Evolutionary conservation across 148 eudicot genomes (phyloP).

Genomic region (Arbutus unedo): DNA sequence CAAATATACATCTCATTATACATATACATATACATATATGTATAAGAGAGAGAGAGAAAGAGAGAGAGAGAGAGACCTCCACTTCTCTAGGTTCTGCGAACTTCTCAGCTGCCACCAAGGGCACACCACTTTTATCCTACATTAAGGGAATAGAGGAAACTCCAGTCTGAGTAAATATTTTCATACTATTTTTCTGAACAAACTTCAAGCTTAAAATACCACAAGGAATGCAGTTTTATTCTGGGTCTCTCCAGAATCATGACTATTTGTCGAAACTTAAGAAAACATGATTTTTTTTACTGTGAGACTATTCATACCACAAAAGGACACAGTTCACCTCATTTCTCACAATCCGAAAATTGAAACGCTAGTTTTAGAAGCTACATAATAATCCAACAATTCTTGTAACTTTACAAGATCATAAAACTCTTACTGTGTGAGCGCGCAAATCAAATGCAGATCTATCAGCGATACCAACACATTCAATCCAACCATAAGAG

Average conservation of each 20-base stretch:
- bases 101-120: slow-evolving; percentile 85
- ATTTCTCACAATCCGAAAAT: not conserved
- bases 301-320: not conserved
- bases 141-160: slow-evolving; percentile 7
- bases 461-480: slow-evolving; percentile 99
- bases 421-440: slow-evolving; percentile 59
- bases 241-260: not conserved
- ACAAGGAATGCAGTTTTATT: not conserved
- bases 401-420: not conserved
- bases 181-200: slow-evolving; percentile 2
- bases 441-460: slow-evolving; percentile 92
- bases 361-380: too few species aligned
- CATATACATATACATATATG: too few species aligned
- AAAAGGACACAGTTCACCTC: not conserved
- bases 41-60: too few species aligned
- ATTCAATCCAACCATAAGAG: slow-evolving; percentile 95
- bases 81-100: slow-evolving; percentile 85
- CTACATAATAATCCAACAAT: too few species aligned
- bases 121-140: slow-evolving; percentile 82
- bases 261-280: not conserved
- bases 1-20: too few species aligned
- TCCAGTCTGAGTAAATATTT: slow-evolving; percentile 5
- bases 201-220: not conserved
- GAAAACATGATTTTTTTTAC: not conserved
- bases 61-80: slow-evolving; percentile 50